Percentiles rank a stretch among this genome's conserved stretches.
These are phyloP conservation scores for Myxozyma sirexii DNA, from an alignment of 805 yeast species.

Conservation along the genomic window DNA sequence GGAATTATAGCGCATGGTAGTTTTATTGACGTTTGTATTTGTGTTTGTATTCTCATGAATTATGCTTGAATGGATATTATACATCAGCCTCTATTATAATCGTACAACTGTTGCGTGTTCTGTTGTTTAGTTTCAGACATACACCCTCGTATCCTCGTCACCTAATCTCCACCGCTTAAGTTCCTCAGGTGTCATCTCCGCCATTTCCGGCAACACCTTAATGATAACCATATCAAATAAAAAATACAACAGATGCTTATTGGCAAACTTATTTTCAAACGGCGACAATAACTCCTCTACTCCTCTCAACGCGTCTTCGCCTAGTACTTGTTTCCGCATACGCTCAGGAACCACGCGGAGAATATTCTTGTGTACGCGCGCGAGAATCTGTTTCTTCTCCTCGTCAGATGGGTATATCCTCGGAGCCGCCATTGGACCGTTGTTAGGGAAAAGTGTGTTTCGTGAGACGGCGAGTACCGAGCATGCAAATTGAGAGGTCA, in stretches of 20 bases:
- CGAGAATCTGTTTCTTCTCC: conserved; percentile 43
- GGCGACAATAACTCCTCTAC: conserved; percentile 37
- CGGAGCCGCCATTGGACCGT: conserved; percentile 55
- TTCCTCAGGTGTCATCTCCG: conserved; percentile 37
- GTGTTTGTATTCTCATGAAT: not conserved
- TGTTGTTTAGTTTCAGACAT: not conserved
- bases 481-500: conserved; percentile 26
- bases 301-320: conserved; percentile 31
- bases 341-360: conserved; percentile 30
- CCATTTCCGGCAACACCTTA: conserved; percentile 39
- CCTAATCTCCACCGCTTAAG: conserved; percentile 31
- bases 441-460: conserved; percentile 51
- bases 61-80: not conserved
- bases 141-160: conserved; percentile 21
- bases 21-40: not conserved
- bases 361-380: conserved; percentile 28
- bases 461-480: conserved; percentile 42
- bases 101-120: too few relatives aligned
- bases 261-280: conserved; percentile 38
- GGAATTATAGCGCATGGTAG: too few relatives aligned
- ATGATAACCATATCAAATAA: conserved; percentile 39
- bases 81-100: too few relatives aligned
- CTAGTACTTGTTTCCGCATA: conserved; percentile 30
- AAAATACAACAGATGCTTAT: conserved; percentile 39
- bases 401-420: conserved; percentile 47